Conservation (phyloP, 257 asterid species). For the Lycium barbarum region DNA sequence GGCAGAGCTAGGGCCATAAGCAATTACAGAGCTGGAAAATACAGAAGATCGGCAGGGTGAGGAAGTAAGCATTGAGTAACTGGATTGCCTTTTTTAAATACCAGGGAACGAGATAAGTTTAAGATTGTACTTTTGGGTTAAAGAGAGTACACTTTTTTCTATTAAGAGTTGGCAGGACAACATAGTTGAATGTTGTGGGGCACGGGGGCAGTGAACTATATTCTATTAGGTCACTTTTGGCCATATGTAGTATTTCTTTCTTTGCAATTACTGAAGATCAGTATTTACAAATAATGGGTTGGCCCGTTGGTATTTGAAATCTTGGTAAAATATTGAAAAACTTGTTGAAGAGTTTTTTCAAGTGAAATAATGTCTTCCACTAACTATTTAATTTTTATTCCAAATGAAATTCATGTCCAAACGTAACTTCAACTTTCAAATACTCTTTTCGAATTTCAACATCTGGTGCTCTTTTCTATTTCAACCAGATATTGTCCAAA, state of each 20-base stretch:
- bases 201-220: not conserved
- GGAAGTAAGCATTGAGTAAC: conserved; percentile 10
- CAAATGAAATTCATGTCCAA: not conserved
- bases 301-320: not conserved
- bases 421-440: not conserved
- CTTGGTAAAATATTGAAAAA: not conserved
- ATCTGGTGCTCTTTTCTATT: not conserved
- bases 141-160: not conserved
- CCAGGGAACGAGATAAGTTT: not conserved
- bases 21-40: conserved; percentile 7
- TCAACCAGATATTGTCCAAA: not conserved
- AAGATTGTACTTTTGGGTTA: not conserved
- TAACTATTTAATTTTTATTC: not conserved
- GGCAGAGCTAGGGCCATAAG: not conserved
- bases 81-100: not conserved
- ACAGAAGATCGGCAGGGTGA: not conserved
- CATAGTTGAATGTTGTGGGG: not conserved
- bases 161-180: conserved; percentile 5
- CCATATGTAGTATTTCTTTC: not conserved
- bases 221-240: not conserved
- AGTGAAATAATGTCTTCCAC: not conserved
- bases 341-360: not conserved
- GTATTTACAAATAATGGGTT: not conserved
- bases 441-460: not conserved
- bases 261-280: not conserved